A percentile compares a stretch with the other conserved stretches of the same genome.
Evolutionary conservation across 1,284 basidiomycete genomes (phyloP).

Genomic region (Earliella scabrosa): DNA sequence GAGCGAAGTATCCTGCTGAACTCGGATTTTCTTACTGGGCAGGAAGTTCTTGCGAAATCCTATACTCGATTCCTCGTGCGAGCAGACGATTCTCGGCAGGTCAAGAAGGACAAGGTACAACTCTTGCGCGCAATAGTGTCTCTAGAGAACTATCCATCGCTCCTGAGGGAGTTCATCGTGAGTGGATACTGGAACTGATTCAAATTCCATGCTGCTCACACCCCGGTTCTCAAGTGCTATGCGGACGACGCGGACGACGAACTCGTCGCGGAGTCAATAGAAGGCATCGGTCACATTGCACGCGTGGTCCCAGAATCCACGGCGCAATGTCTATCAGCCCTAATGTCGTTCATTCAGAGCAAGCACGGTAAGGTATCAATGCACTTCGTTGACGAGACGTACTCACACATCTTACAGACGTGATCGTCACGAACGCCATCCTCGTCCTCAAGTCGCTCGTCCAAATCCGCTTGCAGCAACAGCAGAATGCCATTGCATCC

Average conservation of each 20-base stretch:
- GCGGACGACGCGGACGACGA: slow-evolving; percentile 72
- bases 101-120: slow-evolving; percentile 77
- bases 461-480: slow-evolving; percentile 60
- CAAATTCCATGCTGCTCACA: not conserved
- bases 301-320: slow-evolving; percentile 67
- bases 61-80: slow-evolving; percentile 74
- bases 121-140: slow-evolving; percentile 70
- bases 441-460: slow-evolving; percentile 86
- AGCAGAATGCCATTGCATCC: slow-evolving; percentile 23
- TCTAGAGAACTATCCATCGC: slow-evolving; percentile 66
- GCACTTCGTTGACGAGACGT: too few species aligned
- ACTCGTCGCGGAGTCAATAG: slow-evolving; percentile 74
- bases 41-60: slow-evolving; percentile 55
- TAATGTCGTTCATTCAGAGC: slow-evolving; percentile 81
- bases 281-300: slow-evolving; percentile 80
- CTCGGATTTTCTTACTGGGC: not conserved
- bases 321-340: slow-evolving; percentile 71
- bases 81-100: slow-evolving; percentile 62
- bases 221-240: slow-evolving; percentile 61
- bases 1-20: not conserved
- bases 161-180: slow-evolving; percentile 85
- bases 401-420: slow-evolving; percentile 55
- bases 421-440: slow-evolving; percentile 78
- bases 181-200: slow-evolving; percentile 31
- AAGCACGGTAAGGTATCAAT: slow-evolving; percentile 72